Evolutionary conservation across 495 filamentous ascomycete genomes (phyloP).

Genomic region (Diplogelasinospora grovesii): DNA sequence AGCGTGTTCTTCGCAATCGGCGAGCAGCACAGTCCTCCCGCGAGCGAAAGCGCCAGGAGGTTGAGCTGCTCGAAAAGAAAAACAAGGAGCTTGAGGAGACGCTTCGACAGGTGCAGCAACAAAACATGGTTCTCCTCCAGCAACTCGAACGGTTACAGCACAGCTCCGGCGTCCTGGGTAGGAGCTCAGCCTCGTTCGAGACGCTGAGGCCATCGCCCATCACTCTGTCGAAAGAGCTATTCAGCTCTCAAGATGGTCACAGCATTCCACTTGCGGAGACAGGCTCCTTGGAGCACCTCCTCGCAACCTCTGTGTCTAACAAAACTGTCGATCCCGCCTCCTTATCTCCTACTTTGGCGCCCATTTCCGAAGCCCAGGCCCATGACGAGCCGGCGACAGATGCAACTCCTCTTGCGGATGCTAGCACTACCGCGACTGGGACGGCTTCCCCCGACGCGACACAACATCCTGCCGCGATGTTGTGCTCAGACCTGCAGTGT

Average conservation of each 20-base stretch:
- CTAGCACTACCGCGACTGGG: conserved; percentile 21
- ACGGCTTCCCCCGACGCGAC: conserved; percentile 78
- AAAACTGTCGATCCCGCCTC: conserved; percentile 50
- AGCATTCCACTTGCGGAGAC: conserved; percentile 13
- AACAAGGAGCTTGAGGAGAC: conserved; percentile 65
- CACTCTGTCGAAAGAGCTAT: conserved; percentile 47
- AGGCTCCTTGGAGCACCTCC: conserved; percentile 29
- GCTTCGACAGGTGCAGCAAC: conserved; percentile 55
- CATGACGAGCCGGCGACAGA: conserved; percentile 12
- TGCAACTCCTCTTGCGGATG: conserved; percentile 18
- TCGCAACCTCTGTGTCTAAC: conserved; percentile 28
- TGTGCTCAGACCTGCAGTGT: conserved; percentile 99
- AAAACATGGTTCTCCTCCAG: conserved; percentile 59
- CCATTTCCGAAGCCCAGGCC: conserved; percentile 33
- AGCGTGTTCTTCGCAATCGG: conserved; percentile 93
- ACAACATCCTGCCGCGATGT: conserved; percentile 99
- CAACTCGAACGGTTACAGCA: conserved; percentile 54
- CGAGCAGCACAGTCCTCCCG: conserved; percentile 92
- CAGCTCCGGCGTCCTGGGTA: conserved; percentile 43
- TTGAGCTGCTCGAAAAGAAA: conserved; percentile 76
- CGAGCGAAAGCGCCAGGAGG: conserved; percentile 90
- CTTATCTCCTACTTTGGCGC: conserved; percentile 44
- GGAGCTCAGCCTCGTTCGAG: conserved; percentile 16
- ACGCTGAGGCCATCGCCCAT: conserved; percentile 39
- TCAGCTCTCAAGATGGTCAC: conserved; percentile 36